Percentiles rank a stretch among this genome's conserved stretches.
Evolutionary conservation across 805 yeast species (phyloP).

Genomic region (Saccharomycopsis lassenensis): DNA sequence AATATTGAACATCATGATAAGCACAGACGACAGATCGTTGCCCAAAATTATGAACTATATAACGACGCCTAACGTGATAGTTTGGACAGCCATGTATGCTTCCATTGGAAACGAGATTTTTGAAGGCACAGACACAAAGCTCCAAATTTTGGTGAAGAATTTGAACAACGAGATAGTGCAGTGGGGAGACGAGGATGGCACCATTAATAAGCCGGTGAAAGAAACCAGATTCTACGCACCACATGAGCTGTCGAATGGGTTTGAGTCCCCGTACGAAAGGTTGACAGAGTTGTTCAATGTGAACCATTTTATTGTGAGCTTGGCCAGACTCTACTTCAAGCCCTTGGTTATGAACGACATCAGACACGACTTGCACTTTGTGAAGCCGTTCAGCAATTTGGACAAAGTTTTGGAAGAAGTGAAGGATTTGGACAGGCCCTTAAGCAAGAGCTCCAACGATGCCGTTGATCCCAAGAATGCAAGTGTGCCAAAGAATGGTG

Average conservation of each 20-base stretch:
- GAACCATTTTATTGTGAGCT: conserved; percentile 81
- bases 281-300: conserved; percentile 90
- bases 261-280: conserved; percentile 71
- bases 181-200: conserved; percentile 43
- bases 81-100: conserved; percentile 85
- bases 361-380: conserved; percentile 46
- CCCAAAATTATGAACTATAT: conserved; percentile 77
- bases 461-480: not conserved
- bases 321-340: conserved; percentile 90
- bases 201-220: conserved; percentile 21
- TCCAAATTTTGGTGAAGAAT: conserved; percentile 47
- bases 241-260: conserved; percentile 36
- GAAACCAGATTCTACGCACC: conserved; percentile 27
- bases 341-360: conserved; percentile 79
- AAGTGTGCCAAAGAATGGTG: not conserved
- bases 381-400: conserved; percentile 28
- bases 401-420: conserved; percentile 22
- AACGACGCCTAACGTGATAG: conserved; percentile 85
- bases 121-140: conserved; percentile 38
- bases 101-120: conserved; percentile 66
- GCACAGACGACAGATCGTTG: conserved; percentile 61
- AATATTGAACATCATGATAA: conserved; percentile 73
- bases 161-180: conserved; percentile 52
- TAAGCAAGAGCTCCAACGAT: not conserved
- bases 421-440: conserved; percentile 19